Percentiles rank a stretch among this genome's conserved stretches.
These are phyloP conservation scores for Glycine latifolia DNA, from an alignment of 306 rosid genomes.

Conservation along the genomic window DNA sequence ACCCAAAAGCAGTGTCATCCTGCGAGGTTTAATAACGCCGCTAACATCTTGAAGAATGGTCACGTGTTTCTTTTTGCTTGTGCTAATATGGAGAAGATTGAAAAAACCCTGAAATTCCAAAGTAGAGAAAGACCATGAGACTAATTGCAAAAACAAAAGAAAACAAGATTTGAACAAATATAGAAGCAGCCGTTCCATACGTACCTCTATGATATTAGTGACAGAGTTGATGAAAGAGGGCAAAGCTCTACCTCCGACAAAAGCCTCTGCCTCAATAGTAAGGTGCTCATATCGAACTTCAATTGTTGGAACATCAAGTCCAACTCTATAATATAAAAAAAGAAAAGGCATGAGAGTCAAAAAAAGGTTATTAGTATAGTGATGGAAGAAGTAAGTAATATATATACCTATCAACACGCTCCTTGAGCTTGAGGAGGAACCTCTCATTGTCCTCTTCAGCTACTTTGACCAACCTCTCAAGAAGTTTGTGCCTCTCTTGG, in stretches of 20 bases:
- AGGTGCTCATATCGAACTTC: constrained; percentile 78
- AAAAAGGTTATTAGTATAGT: no score
- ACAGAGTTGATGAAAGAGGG: constrained; percentile 64
- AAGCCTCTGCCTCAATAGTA: constrained; percentile 72
- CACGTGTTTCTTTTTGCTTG: constrained; percentile 57
- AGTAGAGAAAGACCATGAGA: not conserved
- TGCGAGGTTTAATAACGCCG: constrained; percentile 77
- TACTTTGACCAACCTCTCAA: constrained; percentile 59
- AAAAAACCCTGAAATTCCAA: constrained; percentile 43
- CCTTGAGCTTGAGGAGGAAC: constrained; percentile 64
- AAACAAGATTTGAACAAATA: no score
- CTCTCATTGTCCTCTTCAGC: constrained; percentile 63
- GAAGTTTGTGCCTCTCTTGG: constrained; percentile 50
- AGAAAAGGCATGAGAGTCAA: not conserved
- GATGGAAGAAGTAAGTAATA: not conserved
- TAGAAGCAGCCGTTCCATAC: no score
- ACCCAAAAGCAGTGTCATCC: constrained; percentile 93
- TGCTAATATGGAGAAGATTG: constrained; percentile 49
- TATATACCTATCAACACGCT: constrained; percentile 65
- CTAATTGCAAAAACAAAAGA: not conserved
- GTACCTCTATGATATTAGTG: constrained; percentile 55
- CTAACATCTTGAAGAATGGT: constrained; percentile 71
- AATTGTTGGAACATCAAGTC: constrained; percentile 71
- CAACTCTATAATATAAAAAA: constrained; percentile 60
- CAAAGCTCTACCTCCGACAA: constrained; percentile 75